Evolutionary conservation across 1,284 basidiomycete species (phyloP), one percentile per base, ranked within the genome.

Genomic region (Ustilago cynodontis): DNA sequence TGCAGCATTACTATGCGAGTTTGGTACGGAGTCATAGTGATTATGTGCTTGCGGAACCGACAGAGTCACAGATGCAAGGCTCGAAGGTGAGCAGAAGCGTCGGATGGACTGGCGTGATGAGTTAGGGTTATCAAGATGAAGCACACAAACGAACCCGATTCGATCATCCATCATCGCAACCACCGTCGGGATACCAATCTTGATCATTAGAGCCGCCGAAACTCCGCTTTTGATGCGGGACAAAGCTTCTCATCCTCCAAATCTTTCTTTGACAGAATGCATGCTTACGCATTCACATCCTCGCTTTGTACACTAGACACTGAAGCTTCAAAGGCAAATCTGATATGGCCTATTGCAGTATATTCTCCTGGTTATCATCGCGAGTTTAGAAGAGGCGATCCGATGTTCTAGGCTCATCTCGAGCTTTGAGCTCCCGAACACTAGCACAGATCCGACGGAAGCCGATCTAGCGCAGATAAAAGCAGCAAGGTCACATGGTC

Each of bases 1-100:
- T 86, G 56, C 83, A 86, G 65, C 83, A 85, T 39, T 86, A 86
- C 65, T 86, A 86, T 59, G 61, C 74, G 13, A 82, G 81, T 3
- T 64, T 86, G 29, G 84, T 85, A 11, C 56, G 79, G 6, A 77
- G 73, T 47, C 84, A 86, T 47, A 54, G 56, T 18, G 58, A 66
- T 51, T 77, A 61, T 26, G 59, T 63, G 24, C 28, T 77, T 24
- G 69, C 68, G 1, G 31, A 64, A 49, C 66, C 66, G 18, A 35
- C 13, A 50, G 29, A 43, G 11, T 18, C 20, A 20, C 41, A 43
- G 18, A 1, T 20, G n/a, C 0, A 20, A 11, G 41, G n/a, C 1
- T n/a, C 8, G 31, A 51, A 37, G n/a, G 43, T 0, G 13, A n/a
- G 10, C 8, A 2, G 11, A 29, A 53, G 33, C 13, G 58, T 2